A percentile compares a stretch with the other conserved stretches of the same genome.
These are phyloP conservation scores for Rubia yunnanensis DNA, from an alignment of 257 asterid genomes.

Conservation along the genomic window DNA sequence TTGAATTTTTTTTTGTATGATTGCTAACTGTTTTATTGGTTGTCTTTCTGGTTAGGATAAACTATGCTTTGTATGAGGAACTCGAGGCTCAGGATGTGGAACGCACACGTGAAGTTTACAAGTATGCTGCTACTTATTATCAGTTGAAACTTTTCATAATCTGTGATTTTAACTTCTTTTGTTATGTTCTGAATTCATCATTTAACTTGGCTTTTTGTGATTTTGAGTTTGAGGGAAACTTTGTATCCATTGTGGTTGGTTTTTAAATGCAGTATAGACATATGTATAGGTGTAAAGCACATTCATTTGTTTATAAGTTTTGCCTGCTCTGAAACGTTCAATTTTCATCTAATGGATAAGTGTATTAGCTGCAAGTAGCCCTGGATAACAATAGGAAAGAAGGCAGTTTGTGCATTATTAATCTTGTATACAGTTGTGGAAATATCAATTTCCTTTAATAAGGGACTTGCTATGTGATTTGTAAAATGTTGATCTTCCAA, in stretches of 20 bases:
- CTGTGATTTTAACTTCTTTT: neutral
- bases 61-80: constrained; percentile 82
- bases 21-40: constrained; percentile 15
- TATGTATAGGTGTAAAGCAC: neutral
- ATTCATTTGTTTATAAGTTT: neutral
- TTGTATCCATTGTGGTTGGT: neutral
- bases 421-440: neutral
- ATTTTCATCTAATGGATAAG: neutral
- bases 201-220: neutral
- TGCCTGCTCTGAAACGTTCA: neutral
- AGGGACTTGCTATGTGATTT: neutral
- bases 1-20: too few relatives aligned
- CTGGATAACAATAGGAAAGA: neutral
- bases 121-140: constrained; percentile 29
- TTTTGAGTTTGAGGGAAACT: neutral
- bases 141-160: neutral
- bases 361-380: neutral
- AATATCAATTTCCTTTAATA: neutral
- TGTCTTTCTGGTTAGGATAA: constrained; percentile 48
- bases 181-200: neutral
- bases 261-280: neutral
- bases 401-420: neutral
- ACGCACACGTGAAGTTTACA: constrained; percentile 87
- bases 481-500: neutral
- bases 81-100: constrained; percentile 75